phyloP scores from a whole-genome alignment of 2,329 filamentous ascomycete species.

The Fusarium proliferatum region DNA sequence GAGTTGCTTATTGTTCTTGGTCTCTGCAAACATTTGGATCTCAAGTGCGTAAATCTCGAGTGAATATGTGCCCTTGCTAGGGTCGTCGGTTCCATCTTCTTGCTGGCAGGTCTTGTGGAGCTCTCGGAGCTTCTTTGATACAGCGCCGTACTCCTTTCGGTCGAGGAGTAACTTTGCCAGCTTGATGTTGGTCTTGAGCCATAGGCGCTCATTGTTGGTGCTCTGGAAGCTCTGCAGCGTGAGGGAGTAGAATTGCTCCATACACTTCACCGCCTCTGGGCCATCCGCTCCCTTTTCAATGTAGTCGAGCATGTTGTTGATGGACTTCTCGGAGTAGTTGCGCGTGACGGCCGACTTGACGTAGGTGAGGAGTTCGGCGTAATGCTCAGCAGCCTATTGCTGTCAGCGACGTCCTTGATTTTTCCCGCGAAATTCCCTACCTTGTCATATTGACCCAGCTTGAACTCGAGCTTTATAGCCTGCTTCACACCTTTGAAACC shows the following conservation, averaged over 20 bases:
- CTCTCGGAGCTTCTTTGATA: constrained; percentile 86
- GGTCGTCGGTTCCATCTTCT: constrained; percentile 88
- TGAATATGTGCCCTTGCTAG: constrained; percentile 95
- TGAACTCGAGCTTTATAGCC: constrained; percentile 97
- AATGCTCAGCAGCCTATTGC: constrained; percentile 85
- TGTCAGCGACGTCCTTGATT: constrained; percentile 28
- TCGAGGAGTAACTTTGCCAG: constrained; percentile 91
- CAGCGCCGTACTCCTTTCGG: constrained; percentile 84
- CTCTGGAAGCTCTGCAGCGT: constrained; percentile 95
- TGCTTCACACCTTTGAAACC: constrained; percentile 98
- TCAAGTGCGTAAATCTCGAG: constrained; percentile 96
- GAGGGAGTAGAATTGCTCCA: constrained; percentile 95
- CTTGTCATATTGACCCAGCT: constrained; percentile 86
- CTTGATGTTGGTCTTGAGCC: constrained; percentile 99
- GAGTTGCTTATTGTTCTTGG: constrained; percentile 95
- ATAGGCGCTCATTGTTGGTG: constrained; percentile 96
- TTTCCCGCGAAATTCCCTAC: constrained; percentile 55
- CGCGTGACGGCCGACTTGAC: constrained; percentile 96
- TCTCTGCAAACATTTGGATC: constrained; percentile 98
- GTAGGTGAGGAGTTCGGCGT: constrained; percentile 94
- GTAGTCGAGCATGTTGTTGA: constrained; percentile 99
- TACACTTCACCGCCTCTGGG: constrained; percentile 76
- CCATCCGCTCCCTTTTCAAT: constrained; percentile 89
- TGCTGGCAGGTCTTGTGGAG: constrained; percentile 89
- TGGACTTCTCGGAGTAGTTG: constrained; percentile 99